Percentiles rank a stretch among this genome's conserved stretches.
These are phyloP conservation scores for Lineolata rhizophorae DNA, from an alignment of 495 filamentous ascomycete species.

Conservation along the genomic window DNA sequence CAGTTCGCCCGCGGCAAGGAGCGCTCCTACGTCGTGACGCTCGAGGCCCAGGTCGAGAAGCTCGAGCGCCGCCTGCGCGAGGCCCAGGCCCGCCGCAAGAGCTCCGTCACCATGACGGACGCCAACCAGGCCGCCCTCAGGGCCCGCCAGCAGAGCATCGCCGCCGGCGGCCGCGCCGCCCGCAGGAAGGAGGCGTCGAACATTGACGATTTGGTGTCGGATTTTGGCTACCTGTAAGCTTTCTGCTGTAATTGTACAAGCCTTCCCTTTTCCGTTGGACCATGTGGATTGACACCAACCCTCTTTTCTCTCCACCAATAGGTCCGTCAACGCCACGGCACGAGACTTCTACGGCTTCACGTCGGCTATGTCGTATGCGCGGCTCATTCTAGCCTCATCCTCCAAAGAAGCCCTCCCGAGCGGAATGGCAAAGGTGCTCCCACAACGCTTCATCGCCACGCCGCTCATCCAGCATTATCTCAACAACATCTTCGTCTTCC, in stretches of 20 bases:
- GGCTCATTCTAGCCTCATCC: constrained; percentile 54
- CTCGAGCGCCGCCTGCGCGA: constrained; percentile 51
- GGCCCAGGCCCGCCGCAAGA: constrained; percentile 33
- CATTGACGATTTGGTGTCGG: constrained; percentile 22
- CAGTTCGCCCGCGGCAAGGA: constrained; percentile 90
- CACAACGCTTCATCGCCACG: constrained; percentile 38
- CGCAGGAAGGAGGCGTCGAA: constrained; percentile 17
- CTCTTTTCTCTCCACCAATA: constrained; percentile 13
- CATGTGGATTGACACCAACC: neutral
- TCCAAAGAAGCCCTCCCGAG: constrained; percentile 40
- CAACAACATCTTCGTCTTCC: constrained; percentile 51
- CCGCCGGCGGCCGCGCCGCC: constrained; percentile 10
- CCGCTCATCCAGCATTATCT: constrained; percentile 62
- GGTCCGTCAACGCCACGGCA: constrained; percentile 77
- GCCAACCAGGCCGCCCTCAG: constrained; percentile 5
- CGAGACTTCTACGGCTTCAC: constrained; percentile 78
- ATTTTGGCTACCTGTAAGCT: constrained; percentile 22
- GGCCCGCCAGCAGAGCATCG: constrained; percentile 11
- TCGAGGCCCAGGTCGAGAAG: constrained; percentile 72
- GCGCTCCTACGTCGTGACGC: constrained; percentile 78
- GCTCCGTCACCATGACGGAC: constrained; percentile 19
- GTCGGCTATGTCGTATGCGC: constrained; percentile 65
- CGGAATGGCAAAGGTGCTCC: constrained; percentile 33
- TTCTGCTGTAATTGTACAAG: neutral
- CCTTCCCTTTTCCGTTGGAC: too few relatives aligned